Percentiles rank a stretch among this genome's conserved stretches.
phyloP scores from a whole-genome alignment of 2,329 filamentous ascomycete genomes.

The Aspergillus glaucus region DNA sequence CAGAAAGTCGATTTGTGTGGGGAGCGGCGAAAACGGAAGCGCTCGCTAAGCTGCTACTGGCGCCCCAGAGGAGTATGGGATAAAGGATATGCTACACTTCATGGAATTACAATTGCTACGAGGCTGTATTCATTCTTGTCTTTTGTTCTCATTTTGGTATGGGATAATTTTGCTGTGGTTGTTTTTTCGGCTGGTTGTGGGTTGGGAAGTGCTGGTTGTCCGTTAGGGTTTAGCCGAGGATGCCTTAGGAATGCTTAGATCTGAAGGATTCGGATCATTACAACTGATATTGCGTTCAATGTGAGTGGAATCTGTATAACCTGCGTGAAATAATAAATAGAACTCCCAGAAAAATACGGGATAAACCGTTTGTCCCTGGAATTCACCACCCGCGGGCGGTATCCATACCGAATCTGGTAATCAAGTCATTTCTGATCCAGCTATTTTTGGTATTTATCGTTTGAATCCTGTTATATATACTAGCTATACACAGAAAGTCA shows the following conservation, averaged over 20 bases:
- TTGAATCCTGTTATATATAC: too few species aligned
- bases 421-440: neutral
- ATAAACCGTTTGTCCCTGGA: neutral
- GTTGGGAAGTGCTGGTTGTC: neutral
- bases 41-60: constrained; percentile 16
- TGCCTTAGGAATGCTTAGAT: neutral
- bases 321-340: neutral
- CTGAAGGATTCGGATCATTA: too few species aligned
- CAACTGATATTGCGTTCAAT: too few species aligned
- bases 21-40: constrained; percentile 14
- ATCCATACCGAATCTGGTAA: constrained; percentile 13
- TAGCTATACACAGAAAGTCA: neutral
- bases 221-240: neutral
- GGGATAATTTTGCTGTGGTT: neutral
- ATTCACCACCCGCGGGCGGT: neutral
- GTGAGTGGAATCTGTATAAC: too few species aligned
- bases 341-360: neutral
- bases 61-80: neutral
- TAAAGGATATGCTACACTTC: constrained; percentile 1
- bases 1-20: constrained; percentile 18
- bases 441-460: too few species aligned
- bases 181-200: constrained; percentile 1
- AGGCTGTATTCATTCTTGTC: too few species aligned
- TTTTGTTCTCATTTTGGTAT: neutral
- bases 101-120: neutral